Evolutionary conservation across 345 rosid genomes (phyloP), one percentile per base, ranked within the genome.

Genomic region (Gossypium stocksii): DNA sequence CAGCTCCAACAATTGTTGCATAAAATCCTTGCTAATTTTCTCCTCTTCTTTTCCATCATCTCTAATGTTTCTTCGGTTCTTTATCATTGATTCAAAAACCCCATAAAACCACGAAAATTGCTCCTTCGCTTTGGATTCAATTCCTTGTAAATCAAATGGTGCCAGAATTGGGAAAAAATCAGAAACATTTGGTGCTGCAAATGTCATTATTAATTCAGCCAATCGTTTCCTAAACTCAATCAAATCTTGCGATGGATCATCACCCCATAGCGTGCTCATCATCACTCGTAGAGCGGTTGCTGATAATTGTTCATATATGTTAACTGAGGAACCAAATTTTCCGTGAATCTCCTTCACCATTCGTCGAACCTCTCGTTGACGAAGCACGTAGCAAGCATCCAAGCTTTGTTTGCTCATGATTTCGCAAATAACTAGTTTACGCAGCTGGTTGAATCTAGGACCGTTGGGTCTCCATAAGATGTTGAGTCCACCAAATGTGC

Each of bases 121-220:
- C n/a, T n/a, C n/a, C n/a, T n/a, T n/a, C n/a, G n/a, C n/a, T n/a
- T n/a, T n/a, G n/a, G n/a, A n/a, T n/a, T n/a, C n/a, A n/a, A n/a
- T n/a, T n/a, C n/a, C n/a, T n/a, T n/a, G n/a, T n/a, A 1, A 58
- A 74, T 88, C 91, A 20, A 90, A 90, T 56, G 85, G 70, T 0
- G 86, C 29, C 0, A 66, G 38, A 66, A 66, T 19, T 7, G 53
- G 54, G 0, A 49, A 22, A 19, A 66, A 1, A 66, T 20, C 71
- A 3, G 71, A 59, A 23, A 59, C n/a, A 2, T 59, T 25, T 4
- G n/a, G 64, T 0, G 64, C 41, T 25, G 5, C 17, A 12, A 59
- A 12, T 7, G 25, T 2, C 23, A 14, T 10, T 1, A 59, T 17
- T 25, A 59, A 3, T 6, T 49, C 51, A 52, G 10, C 71, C 29